Conservation (phyloP, 2,329 filamentous ascomycete genomes). For the Ophiocordyceps robertsii region DNA sequence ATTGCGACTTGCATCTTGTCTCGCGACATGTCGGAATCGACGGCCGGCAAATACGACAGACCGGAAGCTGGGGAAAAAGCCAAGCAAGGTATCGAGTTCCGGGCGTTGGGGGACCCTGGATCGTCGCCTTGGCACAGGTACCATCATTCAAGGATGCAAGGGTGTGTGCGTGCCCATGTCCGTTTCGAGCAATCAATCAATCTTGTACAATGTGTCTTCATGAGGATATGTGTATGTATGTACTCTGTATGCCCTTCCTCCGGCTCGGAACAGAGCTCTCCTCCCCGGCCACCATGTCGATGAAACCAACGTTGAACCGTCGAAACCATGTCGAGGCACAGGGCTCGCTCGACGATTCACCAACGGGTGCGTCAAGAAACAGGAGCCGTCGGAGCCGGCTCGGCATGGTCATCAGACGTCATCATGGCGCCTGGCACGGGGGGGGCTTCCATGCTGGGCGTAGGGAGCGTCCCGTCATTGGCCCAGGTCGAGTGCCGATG, state of each 20-base stretch:
- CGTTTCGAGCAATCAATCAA: background rate
- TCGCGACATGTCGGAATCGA: too few species aligned
- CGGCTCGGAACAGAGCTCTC: background rate
- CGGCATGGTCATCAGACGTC: constrained; percentile 8
- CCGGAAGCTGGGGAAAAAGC: constrained; percentile 1
- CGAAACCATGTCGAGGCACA: too few species aligned
- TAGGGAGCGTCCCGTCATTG: background rate
- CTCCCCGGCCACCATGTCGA: background rate
- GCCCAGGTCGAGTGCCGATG: background rate
- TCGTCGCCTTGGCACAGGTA: constrained; percentile 1
- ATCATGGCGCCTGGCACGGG: constrained; percentile 3
- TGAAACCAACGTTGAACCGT: too few species aligned
- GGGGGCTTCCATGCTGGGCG: constrained; percentile 1
- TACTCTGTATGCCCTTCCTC: background rate
- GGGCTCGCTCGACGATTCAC: too few species aligned
- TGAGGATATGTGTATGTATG: too few species aligned
- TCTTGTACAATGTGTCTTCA: too few species aligned
- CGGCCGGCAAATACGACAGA: too few species aligned
- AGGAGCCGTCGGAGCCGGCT: constrained; percentile 9
- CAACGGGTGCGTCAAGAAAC: background rate
- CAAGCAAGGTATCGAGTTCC: background rate
- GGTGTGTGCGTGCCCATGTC: too few species aligned
- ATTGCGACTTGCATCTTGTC: too few species aligned
- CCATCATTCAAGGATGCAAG: background rate
- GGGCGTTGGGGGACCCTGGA: background rate